Percentiles rank a stretch among this genome's conserved stretches.
These are phyloP conservation scores for Phyllostachys edulis DNA, from an alignment of 176 grass and related monocot genomes.

Conservation along the genomic window DNA sequence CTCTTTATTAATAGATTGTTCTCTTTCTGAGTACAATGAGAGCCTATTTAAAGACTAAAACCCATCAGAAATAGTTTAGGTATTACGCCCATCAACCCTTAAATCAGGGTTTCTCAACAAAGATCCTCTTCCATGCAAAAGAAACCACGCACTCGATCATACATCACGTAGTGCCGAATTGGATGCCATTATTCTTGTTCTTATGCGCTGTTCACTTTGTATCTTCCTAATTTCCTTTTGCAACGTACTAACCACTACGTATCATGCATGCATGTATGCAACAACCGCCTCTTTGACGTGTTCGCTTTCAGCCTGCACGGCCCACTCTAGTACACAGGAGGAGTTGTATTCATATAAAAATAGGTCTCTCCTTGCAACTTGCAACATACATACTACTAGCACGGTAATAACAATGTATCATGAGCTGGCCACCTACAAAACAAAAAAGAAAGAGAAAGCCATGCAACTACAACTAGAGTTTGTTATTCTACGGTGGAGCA, in stretches of 20 bases:
- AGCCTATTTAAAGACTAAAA: too few species aligned
- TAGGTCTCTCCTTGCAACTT: neutral
- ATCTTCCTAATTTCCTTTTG: neutral
- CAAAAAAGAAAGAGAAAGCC: neutral
- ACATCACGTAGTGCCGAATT: neutral
- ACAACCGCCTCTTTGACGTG: neutral
- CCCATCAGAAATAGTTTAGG: too few species aligned
- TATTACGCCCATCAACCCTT: too few species aligned
- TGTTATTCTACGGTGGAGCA: neutral
- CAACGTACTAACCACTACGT: neutral
- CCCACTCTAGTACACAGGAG: neutral
- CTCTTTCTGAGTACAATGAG: too few species aligned
- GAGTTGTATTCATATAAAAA: neutral
- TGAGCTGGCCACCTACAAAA: slow-evolving; percentile 24
- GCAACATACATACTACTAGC: neutral
- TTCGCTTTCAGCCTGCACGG: neutral
- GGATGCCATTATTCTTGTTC: neutral
- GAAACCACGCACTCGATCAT: too few species aligned
- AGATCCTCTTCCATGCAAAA: too few species aligned
- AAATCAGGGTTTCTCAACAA: too few species aligned
- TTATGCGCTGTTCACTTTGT: neutral
- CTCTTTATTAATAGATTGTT: too few species aligned
- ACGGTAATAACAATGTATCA: neutral
- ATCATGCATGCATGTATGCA: neutral
- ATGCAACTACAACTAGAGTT: neutral